Conservation (phyloP, 345 rosid genomes). For the Excoecaria agallocha region DNA sequence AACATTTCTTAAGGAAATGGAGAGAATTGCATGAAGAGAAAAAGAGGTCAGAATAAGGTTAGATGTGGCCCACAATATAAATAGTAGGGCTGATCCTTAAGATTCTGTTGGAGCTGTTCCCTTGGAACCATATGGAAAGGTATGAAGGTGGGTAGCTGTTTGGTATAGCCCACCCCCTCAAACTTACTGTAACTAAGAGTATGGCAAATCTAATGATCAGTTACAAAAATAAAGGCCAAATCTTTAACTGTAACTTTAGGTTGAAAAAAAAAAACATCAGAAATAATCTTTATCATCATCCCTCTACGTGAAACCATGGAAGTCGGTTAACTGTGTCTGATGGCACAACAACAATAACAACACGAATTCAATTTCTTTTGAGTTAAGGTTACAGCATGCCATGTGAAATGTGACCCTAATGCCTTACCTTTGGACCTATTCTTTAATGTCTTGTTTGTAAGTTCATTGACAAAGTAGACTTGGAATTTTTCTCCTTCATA, state of each 20-base stretch:
- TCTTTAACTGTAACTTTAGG: not conserved
- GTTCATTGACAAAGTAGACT: too few relatives aligned
- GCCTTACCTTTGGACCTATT: not conserved
- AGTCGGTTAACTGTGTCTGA: slow-evolving; percentile 36
- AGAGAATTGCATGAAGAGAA: not conserved
- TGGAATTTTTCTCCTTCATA: too few relatives aligned
- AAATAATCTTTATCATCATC: not conserved
- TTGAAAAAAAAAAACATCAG: slow-evolving; percentile 18
- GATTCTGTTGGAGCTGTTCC: slow-evolving; percentile 72
- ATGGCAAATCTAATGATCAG: slow-evolving; percentile 21
- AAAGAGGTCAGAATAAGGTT: not conserved
- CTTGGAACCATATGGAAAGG: slow-evolving; percentile 43
- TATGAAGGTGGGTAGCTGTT: not conserved
- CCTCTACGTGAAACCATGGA: slow-evolving; percentile 20
- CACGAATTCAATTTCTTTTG: too few relatives aligned
- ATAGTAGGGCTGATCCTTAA: slow-evolving; percentile 47
- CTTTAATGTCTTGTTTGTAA: not conserved
- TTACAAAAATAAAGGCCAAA: not conserved
- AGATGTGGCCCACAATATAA: slow-evolving; percentile 38
- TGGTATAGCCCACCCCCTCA: not conserved
- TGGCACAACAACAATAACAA: slow-evolving; percentile 4
- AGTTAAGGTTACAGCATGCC: not conserved
- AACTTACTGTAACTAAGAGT: not conserved
- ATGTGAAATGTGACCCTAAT: slow-evolving; percentile 20
- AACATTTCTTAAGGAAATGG: too few relatives aligned